Base-by-base conservation (phyloP, 371 early-diverging fungal species). In the Lichtheimia ramosa region DNA sequence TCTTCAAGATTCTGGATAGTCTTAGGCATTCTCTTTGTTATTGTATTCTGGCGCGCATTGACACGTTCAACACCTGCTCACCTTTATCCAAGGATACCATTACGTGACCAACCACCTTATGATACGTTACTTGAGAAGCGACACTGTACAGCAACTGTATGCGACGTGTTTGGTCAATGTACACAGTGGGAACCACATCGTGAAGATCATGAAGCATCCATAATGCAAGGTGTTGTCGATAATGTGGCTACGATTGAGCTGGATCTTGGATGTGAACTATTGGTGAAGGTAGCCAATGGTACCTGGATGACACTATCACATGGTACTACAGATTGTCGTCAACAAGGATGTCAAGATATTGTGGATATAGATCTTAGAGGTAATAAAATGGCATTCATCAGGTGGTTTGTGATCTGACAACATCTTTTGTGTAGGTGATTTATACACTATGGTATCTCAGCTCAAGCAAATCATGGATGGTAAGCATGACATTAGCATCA, bases 261-360 rank as follows among this genome's bases (percentile, higher is more conserved):
- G 4, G 63, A 58, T 23, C 18, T 59, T 21, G 80, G 80, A 0
- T 79, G 80, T 43, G 63, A 70, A n/a, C 40, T 72, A 6, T 46
- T 40, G 5, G 48, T 76, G 3, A 64, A 66, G 48, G 40, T 20
- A 16, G 62, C 65, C 14, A 59, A 61, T 5, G 60, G 60, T 1
- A 56, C 70, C 20, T 69, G 72, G 74, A 52, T 74, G 24, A 56
- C 58, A 0, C 43, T 76, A n/a, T 24, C 65, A n/a, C 55, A 56
- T 14, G 77, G 74, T 7, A 42, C 43, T 18, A 61, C 65, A 56
- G 65, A 49, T 65, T 71, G 63, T 64, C 48, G 28, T 34, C 55
- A 28, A 41, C 23, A 51, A 3, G 56, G 59, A 1, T 79, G 76
- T 41, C 58, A 72, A 16, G 70, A 76, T 61, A 55, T 69, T 6